phyloP scores from a whole-genome alignment of 1,139 yeast genomes.

The Trichomonascaceae sp. region DNA sequence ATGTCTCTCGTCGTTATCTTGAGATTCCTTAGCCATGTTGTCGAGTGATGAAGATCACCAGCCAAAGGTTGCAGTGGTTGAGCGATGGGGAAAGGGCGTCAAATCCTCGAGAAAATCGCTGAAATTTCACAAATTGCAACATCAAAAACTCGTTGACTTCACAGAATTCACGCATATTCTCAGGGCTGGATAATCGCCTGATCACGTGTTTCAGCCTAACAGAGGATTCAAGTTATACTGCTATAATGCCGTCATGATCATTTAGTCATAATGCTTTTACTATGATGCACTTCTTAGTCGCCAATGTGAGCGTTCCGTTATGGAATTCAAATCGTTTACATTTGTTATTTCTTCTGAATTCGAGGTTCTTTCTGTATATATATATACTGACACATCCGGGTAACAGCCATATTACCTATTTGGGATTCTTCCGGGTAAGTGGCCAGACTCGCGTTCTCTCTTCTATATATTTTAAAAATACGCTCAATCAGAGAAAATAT shows the following conservation, averaged over 20 bases:
- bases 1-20: background rate
- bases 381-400: background rate
- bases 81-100: too few relatives aligned
- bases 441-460: too few relatives aligned
- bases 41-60: background rate
- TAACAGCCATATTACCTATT: background rate
- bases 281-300: background rate
- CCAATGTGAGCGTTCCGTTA: background rate
- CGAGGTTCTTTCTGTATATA: background rate
- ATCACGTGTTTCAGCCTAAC: too few relatives aligned
- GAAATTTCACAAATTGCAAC: background rate
- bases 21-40: background rate
- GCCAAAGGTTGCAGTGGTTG: background rate
- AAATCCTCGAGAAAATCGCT: background rate
- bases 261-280: too few relatives aligned
- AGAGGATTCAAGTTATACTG: too few relatives aligned
- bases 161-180: too few relatives aligned
- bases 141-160: background rate
- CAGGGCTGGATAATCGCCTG: too few relatives aligned
- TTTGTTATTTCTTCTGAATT: too few relatives aligned
- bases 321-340: background rate
- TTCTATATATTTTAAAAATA: too few relatives aligned
- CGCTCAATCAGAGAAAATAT: too few relatives aligned
- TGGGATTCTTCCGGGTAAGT: background rate
- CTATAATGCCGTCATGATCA: too few relatives aligned